Conservation (phyloP, 2,329 filamentous ascomycete species). For the Colletotrichum musicola region DNA sequence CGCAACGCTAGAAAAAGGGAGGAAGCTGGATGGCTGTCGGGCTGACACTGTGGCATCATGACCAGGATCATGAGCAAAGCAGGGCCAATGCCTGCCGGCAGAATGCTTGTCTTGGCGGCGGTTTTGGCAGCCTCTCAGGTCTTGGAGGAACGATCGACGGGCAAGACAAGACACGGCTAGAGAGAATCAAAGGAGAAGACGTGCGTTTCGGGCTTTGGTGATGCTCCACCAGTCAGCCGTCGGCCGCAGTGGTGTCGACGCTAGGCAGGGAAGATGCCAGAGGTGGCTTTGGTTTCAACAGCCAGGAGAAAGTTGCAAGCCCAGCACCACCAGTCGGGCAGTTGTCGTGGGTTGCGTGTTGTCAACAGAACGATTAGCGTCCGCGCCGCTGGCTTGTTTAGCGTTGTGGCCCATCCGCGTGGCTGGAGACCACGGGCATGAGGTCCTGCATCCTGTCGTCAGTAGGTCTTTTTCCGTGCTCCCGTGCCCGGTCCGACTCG, state of each 20-base stretch:
- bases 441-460: conserved; percentile 5
- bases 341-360: conserved; percentile 21
- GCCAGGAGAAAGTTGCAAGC: not conserved
- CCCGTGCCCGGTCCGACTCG: conserved; percentile 8
- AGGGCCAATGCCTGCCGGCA: conserved; percentile 33
- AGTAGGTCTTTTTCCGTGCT: conserved; percentile 32
- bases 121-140: conserved; percentile 35
- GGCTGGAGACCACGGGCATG: conserved; percentile 16
- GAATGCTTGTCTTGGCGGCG: conserved; percentile 35
- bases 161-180: conserved; percentile 24
- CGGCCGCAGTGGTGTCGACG: conserved; percentile 22
- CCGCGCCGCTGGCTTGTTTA: conserved; percentile 22
- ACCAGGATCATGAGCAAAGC: conserved; percentile 18
- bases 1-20: conserved; percentile 22
- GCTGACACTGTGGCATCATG: conserved; percentile 24
- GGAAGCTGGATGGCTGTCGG: conserved; percentile 18
- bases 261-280: conserved; percentile 21
- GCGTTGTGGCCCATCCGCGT: conserved; percentile 25
- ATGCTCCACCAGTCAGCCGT: conserved; percentile 33
- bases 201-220: conserved; percentile 22
- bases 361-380: conserved; percentile 23
- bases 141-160: conserved; percentile 26
- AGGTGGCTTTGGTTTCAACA: not conserved
- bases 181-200: conserved; percentile 24
- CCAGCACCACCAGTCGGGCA: conserved; percentile 1